Conservation (phyloP, 805 yeast species). For the Saturnispora serradocipensis region DNA sequence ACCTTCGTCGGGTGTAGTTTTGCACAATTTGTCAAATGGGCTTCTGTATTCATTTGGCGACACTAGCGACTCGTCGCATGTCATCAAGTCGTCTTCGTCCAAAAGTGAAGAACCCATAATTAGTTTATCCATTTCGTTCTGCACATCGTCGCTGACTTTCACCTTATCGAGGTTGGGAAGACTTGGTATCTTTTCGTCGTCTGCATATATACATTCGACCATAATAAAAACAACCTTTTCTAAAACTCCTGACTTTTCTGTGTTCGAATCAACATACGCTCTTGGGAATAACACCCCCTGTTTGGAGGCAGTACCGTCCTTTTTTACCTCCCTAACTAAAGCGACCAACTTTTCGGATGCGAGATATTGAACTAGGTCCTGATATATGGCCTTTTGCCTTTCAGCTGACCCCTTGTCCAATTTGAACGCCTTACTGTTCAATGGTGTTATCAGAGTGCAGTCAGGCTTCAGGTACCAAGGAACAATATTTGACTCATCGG, state of each 20-base stretch:
- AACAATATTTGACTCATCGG: conserved; percentile 38
- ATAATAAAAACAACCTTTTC: conserved; percentile 37
- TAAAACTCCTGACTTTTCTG: conserved; percentile 14
- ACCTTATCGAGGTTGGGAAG: conserved; percentile 34
- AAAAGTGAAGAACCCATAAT: conserved; percentile 24
- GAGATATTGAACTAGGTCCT: conserved; percentile 45
- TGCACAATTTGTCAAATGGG: conserved; percentile 4
- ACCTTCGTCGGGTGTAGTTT: neutral
- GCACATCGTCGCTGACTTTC: conserved; percentile 23
- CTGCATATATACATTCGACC: conserved; percentile 58
- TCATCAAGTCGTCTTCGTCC: conserved; percentile 15
- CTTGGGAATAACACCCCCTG: conserved; percentile 16
- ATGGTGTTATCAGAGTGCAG: conserved; percentile 36
- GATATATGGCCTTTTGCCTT: conserved; percentile 34
- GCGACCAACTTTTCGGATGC: conserved; percentile 39
- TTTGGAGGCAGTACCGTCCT: conserved; percentile 25
- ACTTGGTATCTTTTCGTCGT: conserved; percentile 43
- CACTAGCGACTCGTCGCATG: conserved; percentile 1
- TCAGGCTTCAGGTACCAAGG: conserved; percentile 54
- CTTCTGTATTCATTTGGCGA: neutral
- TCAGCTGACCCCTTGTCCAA: neutral
- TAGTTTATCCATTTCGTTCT: conserved; percentile 41
- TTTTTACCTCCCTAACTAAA: conserved; percentile 55
- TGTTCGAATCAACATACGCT: conserved; percentile 16
- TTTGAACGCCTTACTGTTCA: conserved; percentile 11